These are phyloP conservation scores for Cotoneaster glaucophyllus DNA, from an alignment of 306 rosid genomes.

Conservation along the genomic window DNA sequence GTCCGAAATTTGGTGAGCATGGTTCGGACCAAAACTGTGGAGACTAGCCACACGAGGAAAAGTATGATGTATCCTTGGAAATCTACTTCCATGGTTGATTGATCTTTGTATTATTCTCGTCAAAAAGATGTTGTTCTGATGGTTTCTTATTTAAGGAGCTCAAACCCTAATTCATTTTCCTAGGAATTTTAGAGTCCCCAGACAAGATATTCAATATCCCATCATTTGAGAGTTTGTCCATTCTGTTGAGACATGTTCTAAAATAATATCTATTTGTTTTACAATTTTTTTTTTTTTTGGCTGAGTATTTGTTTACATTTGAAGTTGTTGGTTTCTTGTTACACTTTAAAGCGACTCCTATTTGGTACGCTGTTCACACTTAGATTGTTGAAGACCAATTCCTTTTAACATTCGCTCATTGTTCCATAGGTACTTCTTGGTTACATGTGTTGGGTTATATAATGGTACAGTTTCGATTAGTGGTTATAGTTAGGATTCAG, in stretches of 20 bases:
- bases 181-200: too few relatives aligned
- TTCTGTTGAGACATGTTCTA: neutral
- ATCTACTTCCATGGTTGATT: constrained; percentile 30
- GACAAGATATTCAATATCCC: neutral
- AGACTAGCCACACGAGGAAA: constrained; percentile 28
- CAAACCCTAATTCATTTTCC: neutral
- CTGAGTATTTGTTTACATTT: neutral
- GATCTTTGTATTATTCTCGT: neutral
- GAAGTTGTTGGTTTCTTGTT: neutral
- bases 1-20: constrained; percentile 19
- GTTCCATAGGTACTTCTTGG: too few relatives aligned
- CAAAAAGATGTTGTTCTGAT: neutral
- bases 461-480: too few relatives aligned
- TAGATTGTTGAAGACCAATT: too few relatives aligned
- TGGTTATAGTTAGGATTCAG: too few relatives aligned
- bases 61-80: constrained; percentile 30
- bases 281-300: too few relatives aligned
- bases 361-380: too few relatives aligned
- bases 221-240: neutral
- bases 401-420: too few relatives aligned
- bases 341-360: neutral
- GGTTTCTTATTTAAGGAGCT: neutral
- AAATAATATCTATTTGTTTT: neutral
- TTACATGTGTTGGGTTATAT: too few relatives aligned
- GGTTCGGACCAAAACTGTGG: constrained; percentile 20